Percentiles rank a stretch among this genome's conserved stretches.
Conservation (phyloP, 1,284 basidiomycete species). For the Ustilago sp. region DNA sequence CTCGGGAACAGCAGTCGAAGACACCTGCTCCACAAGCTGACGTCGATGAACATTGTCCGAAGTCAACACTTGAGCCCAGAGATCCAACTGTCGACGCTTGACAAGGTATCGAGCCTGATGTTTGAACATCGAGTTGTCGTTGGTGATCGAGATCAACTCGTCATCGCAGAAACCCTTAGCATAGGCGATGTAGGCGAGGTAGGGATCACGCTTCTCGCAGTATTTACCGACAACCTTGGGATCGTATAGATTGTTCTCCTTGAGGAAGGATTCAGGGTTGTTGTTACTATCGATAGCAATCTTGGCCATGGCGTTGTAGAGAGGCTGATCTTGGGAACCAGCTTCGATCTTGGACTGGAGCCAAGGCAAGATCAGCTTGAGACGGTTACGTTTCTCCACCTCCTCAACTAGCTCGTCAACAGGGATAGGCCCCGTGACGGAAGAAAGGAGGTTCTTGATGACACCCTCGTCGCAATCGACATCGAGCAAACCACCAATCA, state of each 20-base stretch:
- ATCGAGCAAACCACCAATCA: slow-evolving; percentile 94
- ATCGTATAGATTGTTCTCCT: slow-evolving; percentile 98
- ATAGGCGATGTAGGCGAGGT: slow-evolving; percentile 98
- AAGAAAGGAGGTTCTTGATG: slow-evolving; percentile 92
- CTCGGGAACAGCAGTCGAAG: slow-evolving; percentile 88
- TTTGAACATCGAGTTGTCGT: slow-evolving; percentile 99
- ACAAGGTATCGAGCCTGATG: slow-evolving; percentile 98
- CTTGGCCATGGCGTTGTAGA: slow-evolving; percentile 98
- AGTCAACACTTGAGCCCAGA: slow-evolving; percentile 95
- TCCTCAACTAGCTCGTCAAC: slow-evolving; percentile 83
- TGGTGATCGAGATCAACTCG: slow-evolving; percentile 95
- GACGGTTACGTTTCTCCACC: slow-evolving; percentile 85
- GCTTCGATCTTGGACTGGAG: slow-evolving; percentile 90
- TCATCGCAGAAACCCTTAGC: slow-evolving; percentile 99
- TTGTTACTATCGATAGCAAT: slow-evolving; percentile 99
- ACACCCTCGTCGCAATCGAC: slow-evolving; percentile 95
- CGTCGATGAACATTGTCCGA: slow-evolving; percentile 92
- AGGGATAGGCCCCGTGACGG: slow-evolving; percentile 96
- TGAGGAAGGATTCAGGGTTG: slow-evolving; percentile 96
- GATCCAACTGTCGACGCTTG: slow-evolving; percentile 92
- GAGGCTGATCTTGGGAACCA: slow-evolving; percentile 89
- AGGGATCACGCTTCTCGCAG: slow-evolving; percentile 98
- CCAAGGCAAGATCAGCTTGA: slow-evolving; percentile 98
- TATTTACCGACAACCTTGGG: slow-evolving; percentile 97
- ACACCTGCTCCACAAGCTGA: slow-evolving; percentile 91